Evolutionary conservation across 495 filamentous ascomycete species (phyloP), one percentile per base, ranked within the genome.

Genomic region (Penicillium arizonense): DNA sequence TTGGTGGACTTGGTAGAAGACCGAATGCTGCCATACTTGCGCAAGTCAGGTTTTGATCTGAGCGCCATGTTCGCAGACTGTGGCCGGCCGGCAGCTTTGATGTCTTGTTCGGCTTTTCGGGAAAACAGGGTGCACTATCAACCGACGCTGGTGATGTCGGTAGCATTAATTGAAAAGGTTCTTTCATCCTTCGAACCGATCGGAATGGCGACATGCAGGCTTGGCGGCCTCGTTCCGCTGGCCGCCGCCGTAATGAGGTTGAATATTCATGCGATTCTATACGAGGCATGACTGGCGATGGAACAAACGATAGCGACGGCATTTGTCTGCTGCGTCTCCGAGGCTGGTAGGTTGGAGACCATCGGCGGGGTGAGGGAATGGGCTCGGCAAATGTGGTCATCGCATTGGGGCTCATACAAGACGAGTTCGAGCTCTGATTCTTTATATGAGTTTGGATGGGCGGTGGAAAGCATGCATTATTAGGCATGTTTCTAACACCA

Each of bases 161-260:
- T 13, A 78, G 59, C 51, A 69, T 68, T 13, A 77, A 51, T 40
- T 70, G 72, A 41, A 78, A 75, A 7, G 73, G 73, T 44, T 76
- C 67, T 44, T 76, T 76, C 73, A 78, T 78, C 48, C 59, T 69
- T 13, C 71, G 63, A n/a, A 78, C 75, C 1, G 75, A 77, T 18
- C 73, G 73, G 45, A 75, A 75, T 0, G 73, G 75, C 21, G 73
- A 77, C 34, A 74, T 67, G 24, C 45, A 65, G 35, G 61, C 55
- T 13, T 62, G 42, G 2, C 47, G 42, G 2, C 47, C 56, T 3
- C 70, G 70, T 34, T 68, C 68, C 20, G 52, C 50, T 20, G 61
- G 55, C 18, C 69, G 59, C 51, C 64, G 57, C 13, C 61, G 37
- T 33, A 64, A 54, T n/a, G 63, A 54, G 20, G 61, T 57, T 5